These are phyloP conservation scores for Phytopythium helicoides DNA, from an alignment of 352 stramenopile genomes.

Conservation along the genomic window DNA sequence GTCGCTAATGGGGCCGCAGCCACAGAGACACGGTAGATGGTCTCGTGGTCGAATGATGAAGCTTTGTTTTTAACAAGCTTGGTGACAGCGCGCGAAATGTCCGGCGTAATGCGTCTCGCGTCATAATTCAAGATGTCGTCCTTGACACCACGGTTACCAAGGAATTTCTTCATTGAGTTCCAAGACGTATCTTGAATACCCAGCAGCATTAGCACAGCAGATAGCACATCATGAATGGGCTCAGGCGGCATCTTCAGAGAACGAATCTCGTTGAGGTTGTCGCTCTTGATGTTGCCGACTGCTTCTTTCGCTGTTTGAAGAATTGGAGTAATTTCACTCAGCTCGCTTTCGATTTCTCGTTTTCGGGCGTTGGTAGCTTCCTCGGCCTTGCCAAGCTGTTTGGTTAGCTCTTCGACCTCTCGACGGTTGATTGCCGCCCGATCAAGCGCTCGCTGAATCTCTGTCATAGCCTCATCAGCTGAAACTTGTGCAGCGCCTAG, in stretches of 20 bases:
- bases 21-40: conserved; percentile 93
- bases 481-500: conserved; percentile 83
- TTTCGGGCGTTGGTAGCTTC: conserved; percentile 90
- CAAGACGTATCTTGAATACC: conserved; percentile 95
- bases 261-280: conserved; percentile 96
- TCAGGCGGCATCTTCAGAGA: conserved; percentile 95
- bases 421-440: conserved; percentile 84
- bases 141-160: conserved; percentile 94
- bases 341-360: conserved; percentile 91
- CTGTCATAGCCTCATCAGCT: conserved; percentile 93
- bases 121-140: conserved; percentile 97
- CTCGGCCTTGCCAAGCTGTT: conserved; percentile 87
- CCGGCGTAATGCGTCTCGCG: conserved; percentile 86
- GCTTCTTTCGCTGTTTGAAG: conserved; percentile 90
- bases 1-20: conserved; percentile 92
- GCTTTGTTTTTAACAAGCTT: conserved; percentile 94
- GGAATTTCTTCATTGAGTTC: conserved; percentile 97
- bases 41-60: conserved; percentile 92
- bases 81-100: conserved; percentile 90
- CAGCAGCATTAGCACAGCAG: conserved; percentile 93
- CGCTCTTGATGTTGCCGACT: conserved; percentile 93
- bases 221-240: conserved; percentile 94
- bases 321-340: conserved; percentile 90
- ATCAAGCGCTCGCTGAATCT: conserved; percentile 93
- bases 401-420: conserved; percentile 92